Percentiles rank a stretch among this genome's conserved stretches.
phyloP scores from a whole-genome alignment of 306 rosid species.

The Parietaria judaica region DNA sequence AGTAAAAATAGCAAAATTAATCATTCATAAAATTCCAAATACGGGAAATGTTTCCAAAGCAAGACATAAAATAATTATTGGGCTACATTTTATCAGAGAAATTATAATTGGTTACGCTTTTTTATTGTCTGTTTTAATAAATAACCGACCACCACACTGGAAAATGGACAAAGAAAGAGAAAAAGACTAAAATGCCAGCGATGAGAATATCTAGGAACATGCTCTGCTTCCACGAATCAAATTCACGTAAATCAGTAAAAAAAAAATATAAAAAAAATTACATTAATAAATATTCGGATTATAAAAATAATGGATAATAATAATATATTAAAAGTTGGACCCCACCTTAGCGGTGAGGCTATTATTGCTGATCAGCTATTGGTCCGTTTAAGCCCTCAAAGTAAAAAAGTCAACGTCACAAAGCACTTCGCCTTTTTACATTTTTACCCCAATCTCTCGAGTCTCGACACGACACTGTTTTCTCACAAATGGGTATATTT shows the following conservation, averaged over 20 bases:
- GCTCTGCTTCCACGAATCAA: conserved; percentile 3
- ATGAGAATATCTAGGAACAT: conserved; percentile 13
- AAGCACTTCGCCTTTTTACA: background rate
- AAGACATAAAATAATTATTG: too few relatives aligned
- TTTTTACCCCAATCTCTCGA: too few relatives aligned
- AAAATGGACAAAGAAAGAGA: conserved; percentile 1
- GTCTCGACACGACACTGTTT: too few relatives aligned
- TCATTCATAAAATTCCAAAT: background rate
- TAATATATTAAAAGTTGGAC: background rate
- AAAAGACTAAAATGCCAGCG: background rate
- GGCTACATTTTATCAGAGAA: background rate
- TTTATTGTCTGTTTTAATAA: background rate
- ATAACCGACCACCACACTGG: conserved; percentile 3
- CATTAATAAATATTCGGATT: background rate
- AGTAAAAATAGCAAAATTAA: background rate
- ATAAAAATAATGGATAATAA: background rate
- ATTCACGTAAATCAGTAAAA: background rate
- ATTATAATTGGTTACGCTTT: background rate
- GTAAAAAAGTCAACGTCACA: conserved; percentile 4
- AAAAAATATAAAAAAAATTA: background rate
- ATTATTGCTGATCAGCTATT: conserved; percentile 4
- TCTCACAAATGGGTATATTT: too few relatives aligned
- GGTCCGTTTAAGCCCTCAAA: background rate
- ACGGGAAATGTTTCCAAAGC: background rate
- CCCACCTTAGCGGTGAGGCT: conserved; percentile 1